phyloP scores from a whole-genome alignment of 2,329 filamentous ascomycete species.

The Cadophora sp. region DNA sequence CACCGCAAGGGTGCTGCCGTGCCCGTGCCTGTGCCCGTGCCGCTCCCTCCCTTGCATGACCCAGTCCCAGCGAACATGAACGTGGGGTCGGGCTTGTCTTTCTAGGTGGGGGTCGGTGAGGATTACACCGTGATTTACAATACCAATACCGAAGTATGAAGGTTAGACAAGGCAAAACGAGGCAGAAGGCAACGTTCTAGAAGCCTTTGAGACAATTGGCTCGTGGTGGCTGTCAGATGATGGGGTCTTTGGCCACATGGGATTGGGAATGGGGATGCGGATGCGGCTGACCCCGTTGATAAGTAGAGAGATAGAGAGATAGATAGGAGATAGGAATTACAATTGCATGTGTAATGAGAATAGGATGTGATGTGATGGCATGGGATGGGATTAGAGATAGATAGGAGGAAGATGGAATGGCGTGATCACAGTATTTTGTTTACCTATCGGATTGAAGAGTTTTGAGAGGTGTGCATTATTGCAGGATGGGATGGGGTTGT shows the following conservation, averaged over 20 bases:
- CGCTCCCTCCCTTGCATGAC: not conserved
- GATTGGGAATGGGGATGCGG: not conserved
- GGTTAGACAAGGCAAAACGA: not conserved
- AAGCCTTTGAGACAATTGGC: not conserved
- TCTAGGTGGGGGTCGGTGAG: slow-evolving; percentile 3
- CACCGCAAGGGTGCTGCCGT: not conserved
- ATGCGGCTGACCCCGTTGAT: slow-evolving; percentile 5
- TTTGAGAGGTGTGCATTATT: not conserved
- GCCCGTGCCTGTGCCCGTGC: not conserved
- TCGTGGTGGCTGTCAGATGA: slow-evolving; percentile 9
- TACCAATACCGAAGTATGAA: too few species aligned
- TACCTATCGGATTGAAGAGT: not conserved
- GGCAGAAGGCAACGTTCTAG: slow-evolving; percentile 5
- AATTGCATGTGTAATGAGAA: slow-evolving; percentile 15
- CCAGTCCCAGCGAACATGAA: not conserved
- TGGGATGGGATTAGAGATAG: too few species aligned
- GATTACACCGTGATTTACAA: slow-evolving; percentile 4
- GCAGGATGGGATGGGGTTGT: too few species aligned
- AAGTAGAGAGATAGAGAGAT: not conserved
- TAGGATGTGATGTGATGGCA: not conserved
- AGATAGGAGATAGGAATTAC: slow-evolving; percentile 2
- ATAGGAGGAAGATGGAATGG: not conserved
- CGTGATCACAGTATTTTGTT: not conserved
- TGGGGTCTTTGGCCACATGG: not conserved
- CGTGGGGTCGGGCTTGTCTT: not conserved